Conservation (phyloP, 768 basidiomycete species). For the Hortiboletus campestris region DNA sequence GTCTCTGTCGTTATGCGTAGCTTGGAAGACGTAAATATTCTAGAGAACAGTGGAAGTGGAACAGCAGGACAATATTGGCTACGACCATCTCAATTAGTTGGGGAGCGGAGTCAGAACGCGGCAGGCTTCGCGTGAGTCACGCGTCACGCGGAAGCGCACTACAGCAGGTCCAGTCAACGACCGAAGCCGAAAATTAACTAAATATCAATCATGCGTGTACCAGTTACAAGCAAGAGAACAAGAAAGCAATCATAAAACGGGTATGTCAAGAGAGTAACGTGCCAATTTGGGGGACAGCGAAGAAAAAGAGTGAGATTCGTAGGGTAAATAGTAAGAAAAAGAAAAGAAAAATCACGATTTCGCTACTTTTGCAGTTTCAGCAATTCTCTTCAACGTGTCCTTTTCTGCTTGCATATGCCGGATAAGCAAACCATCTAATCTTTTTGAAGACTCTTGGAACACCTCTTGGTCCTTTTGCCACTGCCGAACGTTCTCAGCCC, state of each 20-base stretch:
- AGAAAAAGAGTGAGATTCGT: slow-evolving; percentile 10
- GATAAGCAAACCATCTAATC: slow-evolving; percentile 75
- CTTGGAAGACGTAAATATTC: slow-evolving; percentile 5
- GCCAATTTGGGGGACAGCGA: slow-evolving; percentile 6
- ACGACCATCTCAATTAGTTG: slow-evolving; percentile 23
- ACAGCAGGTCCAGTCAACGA: neutral
- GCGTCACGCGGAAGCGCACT: slow-evolving; percentile 4
- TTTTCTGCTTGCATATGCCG: slow-evolving; percentile 84
- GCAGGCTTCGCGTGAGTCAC: slow-evolving; percentile 27
- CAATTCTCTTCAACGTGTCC: slow-evolving; percentile 76
- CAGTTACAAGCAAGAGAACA: slow-evolving; percentile 27
- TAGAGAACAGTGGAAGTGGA: slow-evolving; percentile 6
- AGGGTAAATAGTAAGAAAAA: slow-evolving; percentile 12
- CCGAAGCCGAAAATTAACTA: slow-evolving; percentile 8
- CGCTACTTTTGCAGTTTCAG: slow-evolving; percentile 42
- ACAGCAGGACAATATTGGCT: slow-evolving; percentile 5
- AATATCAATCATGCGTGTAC: slow-evolving; percentile 23
- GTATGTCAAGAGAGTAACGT: slow-evolving; percentile 26
- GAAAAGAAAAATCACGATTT: slow-evolving; percentile 18
- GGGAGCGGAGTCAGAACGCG: slow-evolving; percentile 36
- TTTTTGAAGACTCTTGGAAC: slow-evolving; percentile 57
- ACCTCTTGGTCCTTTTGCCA: slow-evolving; percentile 34
- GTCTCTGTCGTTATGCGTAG: slow-evolving; percentile 12
- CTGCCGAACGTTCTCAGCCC: slow-evolving; percentile 23
- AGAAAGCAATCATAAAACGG: slow-evolving; percentile 20